Conservation (phyloP, 768 basidiomycete genomes). For the Mrakia gelida region DNA sequence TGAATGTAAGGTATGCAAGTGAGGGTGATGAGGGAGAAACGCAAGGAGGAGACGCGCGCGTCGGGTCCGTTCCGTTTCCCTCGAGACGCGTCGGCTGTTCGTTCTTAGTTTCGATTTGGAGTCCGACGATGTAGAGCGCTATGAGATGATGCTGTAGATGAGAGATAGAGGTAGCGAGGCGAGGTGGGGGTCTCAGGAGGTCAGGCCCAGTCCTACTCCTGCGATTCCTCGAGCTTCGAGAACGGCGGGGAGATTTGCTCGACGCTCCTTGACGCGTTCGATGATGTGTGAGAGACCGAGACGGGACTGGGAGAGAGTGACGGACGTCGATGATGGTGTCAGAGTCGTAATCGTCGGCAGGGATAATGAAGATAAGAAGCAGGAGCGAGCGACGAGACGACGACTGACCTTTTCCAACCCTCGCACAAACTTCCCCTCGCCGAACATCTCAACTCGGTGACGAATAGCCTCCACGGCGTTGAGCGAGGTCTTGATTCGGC, state of each 20-base stretch:
- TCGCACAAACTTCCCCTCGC: slow-evolving; percentile 21
- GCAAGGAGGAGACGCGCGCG: too few species aligned
- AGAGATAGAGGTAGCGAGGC: neutral
- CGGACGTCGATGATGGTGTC: neutral
- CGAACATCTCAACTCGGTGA: slow-evolving; percentile 22
- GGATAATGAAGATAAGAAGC: neutral
- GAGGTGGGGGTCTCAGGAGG: neutral
- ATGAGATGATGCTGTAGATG: neutral
- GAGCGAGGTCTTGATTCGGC: slow-evolving; percentile 19
- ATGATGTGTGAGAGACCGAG: slow-evolving; percentile 23
- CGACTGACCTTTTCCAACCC: slow-evolving; percentile 19
- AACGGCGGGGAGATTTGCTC: neutral
- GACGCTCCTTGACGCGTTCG: slow-evolving; percentile 21
- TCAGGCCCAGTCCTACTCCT: neutral
- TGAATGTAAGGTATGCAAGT: too few species aligned
- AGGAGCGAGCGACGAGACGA: too few species aligned
- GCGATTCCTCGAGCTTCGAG: neutral
- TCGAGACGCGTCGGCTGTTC: too few species aligned
- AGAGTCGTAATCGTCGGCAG: neutral
- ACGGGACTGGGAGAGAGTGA: neutral
- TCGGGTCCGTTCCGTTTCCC: too few species aligned
- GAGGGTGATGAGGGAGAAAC: too few species aligned
- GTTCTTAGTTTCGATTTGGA: too few species aligned
- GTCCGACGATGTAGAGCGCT: too few species aligned
- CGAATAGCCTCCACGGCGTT: slow-evolving; percentile 2